Conservation (phyloP, 108 stramenopile genomes). For the Thalassiosira profunda region DNA sequence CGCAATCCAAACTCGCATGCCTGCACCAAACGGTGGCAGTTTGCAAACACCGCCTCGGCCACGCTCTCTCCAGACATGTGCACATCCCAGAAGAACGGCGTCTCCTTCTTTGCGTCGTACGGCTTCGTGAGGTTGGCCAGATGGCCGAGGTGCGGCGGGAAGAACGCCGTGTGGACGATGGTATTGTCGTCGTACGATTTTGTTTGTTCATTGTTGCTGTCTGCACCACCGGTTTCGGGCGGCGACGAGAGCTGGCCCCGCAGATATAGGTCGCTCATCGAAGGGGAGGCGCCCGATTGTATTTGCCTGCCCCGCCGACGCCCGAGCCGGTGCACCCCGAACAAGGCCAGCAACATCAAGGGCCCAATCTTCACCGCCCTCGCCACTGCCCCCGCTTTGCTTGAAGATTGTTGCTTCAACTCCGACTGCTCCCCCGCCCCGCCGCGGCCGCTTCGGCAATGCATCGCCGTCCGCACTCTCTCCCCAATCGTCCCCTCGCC, state of each 20-base stretch:
- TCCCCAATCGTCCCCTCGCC: not conserved
- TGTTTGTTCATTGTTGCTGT: not conserved
- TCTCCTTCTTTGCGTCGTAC: constrained; percentile 29
- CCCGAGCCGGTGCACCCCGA: not conserved
- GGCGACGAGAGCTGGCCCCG: not conserved
- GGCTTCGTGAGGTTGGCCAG: constrained; percentile 21
- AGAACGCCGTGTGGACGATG: not conserved
- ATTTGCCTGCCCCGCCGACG: not conserved
- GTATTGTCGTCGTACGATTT: not conserved
- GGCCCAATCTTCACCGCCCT: not conserved
- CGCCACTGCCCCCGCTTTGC: not conserved
- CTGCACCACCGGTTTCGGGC: too few species aligned
- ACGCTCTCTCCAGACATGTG: constrained; percentile 55
- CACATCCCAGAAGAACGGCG: constrained; percentile 58
- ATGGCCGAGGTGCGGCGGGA: constrained; percentile 12
- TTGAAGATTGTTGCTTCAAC: not conserved
- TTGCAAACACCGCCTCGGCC: constrained; percentile 37
- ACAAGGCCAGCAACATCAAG: not conserved
- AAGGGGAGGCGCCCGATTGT: too few species aligned
- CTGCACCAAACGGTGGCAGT: constrained; percentile 37
- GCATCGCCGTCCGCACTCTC: not conserved
- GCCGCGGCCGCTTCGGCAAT: not conserved
- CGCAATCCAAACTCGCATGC: constrained; percentile 46
- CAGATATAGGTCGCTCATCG: not conserved
- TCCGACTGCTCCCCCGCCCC: not conserved